Percentiles rank a stretch among this genome's conserved stretches.
Conservation (phyloP, 352 stramenopile genomes). For the Pythium plurisporium region DNA sequence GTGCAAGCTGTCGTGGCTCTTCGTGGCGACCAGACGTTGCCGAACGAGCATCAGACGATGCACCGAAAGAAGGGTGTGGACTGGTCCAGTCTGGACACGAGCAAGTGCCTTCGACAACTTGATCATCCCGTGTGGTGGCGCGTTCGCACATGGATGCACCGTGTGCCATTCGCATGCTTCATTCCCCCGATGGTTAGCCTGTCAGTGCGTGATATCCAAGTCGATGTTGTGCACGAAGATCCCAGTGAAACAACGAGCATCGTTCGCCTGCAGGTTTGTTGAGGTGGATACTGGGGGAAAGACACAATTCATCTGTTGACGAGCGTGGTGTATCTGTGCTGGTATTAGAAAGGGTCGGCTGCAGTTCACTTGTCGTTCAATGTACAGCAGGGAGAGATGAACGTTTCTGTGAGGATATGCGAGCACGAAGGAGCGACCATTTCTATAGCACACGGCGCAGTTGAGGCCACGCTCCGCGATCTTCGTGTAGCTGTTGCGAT, state of each 20-base stretch:
- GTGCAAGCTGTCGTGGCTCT: conserved; percentile 32
- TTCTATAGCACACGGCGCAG: background rate
- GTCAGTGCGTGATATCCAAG: conserved; percentile 21
- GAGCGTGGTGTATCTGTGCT: no score
- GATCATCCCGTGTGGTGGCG: conserved; percentile 35
- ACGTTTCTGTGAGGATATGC: conserved; percentile 1
- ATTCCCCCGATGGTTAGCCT: conserved; percentile 35
- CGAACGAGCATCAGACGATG: no score
- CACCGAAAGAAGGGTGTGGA: no score
- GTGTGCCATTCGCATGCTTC: conserved; percentile 29
- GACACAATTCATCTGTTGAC: no score
- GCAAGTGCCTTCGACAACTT: conserved; percentile 26
- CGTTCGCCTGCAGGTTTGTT: background rate
- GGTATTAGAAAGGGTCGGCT: no score
- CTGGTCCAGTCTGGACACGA: conserved; percentile 21
- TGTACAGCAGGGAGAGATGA: conserved; percentile 5
- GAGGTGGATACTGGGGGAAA: no score
- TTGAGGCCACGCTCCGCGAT: background rate
- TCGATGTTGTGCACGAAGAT: conserved; percentile 32
- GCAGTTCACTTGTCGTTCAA: no score
- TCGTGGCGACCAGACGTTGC: background rate
- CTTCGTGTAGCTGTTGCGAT: background rate
- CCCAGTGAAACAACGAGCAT: background rate
- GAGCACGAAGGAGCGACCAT: background rate
- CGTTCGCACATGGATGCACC: conserved; percentile 36